Conservation (phyloP, 768 basidiomycete species). For the Boletus vinaceobasis region DNA sequence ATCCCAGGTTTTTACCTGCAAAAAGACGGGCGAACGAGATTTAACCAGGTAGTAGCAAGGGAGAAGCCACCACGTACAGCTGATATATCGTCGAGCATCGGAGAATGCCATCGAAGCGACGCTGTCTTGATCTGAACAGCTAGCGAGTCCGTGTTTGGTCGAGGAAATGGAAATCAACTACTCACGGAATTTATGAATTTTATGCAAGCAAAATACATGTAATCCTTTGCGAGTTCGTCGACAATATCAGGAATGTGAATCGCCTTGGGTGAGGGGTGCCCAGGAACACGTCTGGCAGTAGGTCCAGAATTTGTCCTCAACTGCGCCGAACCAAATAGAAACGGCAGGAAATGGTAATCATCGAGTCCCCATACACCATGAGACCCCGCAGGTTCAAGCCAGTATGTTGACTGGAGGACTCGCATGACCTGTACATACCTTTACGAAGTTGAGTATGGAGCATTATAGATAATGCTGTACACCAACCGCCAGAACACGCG, state of each 20-base stretch:
- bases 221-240: conserved; percentile 86
- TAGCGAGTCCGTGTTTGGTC: not conserved
- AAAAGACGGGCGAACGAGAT: not conserved
- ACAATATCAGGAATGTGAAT: conserved; percentile 91
- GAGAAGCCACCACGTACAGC: conserved; percentile 42
- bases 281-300: conserved; percentile 31
- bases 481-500: conserved; percentile 84
- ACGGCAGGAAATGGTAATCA: conserved; percentile 95
- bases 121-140: conserved; percentile 82
- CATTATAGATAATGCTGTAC: not conserved
- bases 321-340: conserved; percentile 83
- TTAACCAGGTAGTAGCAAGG: not conserved
- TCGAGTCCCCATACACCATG: conserved; percentile 98
- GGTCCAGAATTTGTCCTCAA: conserved; percentile 31
- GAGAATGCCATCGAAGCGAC: conserved; percentile 95
- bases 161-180: not conserved
- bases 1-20: conserved; percentile 84
- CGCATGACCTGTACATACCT: conserved; percentile 82
- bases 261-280: conserved; percentile 84
- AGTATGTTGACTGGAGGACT: conserved; percentile 85
- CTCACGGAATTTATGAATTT: conserved; percentile 90
- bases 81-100: conserved; percentile 98
- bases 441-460: not conserved
- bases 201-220: conserved; percentile 97
- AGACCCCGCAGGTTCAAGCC: conserved; percentile 98